phyloP scores from a whole-genome alignment of 306 rosid species.

The Cicer pinnatifidum region DNA sequence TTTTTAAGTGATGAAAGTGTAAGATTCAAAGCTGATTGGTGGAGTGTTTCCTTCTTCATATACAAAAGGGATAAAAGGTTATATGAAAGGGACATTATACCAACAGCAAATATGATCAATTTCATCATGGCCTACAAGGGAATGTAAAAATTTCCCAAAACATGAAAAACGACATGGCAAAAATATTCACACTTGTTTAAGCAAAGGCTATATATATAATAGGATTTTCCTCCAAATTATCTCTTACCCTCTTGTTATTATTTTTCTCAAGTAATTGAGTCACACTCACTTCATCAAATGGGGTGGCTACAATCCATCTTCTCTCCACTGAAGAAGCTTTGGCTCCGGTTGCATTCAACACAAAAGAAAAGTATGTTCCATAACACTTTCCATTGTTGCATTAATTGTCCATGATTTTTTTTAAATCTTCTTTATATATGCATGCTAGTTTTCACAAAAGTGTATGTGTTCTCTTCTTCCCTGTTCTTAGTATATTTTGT shows the following conservation, averaged over 20 bases:
- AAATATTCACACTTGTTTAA: slow-evolving; percentile 69
- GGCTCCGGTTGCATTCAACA: slow-evolving; percentile 72
- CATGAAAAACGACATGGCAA: slow-evolving; percentile 43
- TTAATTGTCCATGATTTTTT: slow-evolving; percentile 28
- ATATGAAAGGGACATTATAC: slow-evolving; percentile 67
- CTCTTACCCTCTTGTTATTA: slow-evolving; percentile 24
- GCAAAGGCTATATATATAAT: slow-evolving; percentile 47
- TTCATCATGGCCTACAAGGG: slow-evolving; percentile 55
- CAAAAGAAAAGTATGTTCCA: slow-evolving; percentile 68
- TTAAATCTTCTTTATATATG: not conserved
- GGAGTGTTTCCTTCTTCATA: slow-evolving; percentile 61
- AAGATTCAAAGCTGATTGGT: slow-evolving; percentile 65
- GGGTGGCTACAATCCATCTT: slow-evolving; percentile 87
- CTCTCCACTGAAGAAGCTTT: slow-evolving; percentile 83
- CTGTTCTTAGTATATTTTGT: not conserved
- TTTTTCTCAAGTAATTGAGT: slow-evolving; percentile 50
- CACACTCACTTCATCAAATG: slow-evolving; percentile 63
- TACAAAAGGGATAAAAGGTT: slow-evolving; percentile 46
- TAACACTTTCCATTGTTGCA: slow-evolving; percentile 29
- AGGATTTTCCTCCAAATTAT: slow-evolving; percentile 29
- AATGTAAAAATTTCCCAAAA: slow-evolving; percentile 48
- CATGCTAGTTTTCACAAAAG: slow-evolving; percentile 25
- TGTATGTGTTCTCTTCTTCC: not conserved
- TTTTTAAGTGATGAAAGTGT: slow-evolving; percentile 44
- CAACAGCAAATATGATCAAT: slow-evolving; percentile 48